Base-by-base conservation (phyloP, 306 rosid genomes). In the Vigna mungo region DNA sequence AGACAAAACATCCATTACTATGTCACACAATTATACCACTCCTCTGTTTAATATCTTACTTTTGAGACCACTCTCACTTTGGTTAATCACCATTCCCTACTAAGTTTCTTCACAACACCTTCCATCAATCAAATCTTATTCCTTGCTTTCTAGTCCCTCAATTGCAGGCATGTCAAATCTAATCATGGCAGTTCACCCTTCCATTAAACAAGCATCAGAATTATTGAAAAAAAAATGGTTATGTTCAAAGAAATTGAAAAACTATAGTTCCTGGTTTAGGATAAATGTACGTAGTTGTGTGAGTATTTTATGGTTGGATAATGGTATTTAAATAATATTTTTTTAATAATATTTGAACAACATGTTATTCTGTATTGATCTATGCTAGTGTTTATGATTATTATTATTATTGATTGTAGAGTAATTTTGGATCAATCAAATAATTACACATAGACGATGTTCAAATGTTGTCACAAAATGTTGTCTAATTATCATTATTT, bases 81-180 rank as follows among this genome's bases (percentile, higher is more conserved):
- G 20, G 71, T 32, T 67, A 32, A 47, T 13, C 43, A 23, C n/a
- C 53, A 8, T 7, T 39, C 11, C 44, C 44, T 7, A 37, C 15
- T 39, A 47, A 7, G 52, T 49, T 62, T 55, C 56, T 54, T 66
- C 25, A 23, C 9, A 66, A 32, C 20, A 17, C 73, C 73, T 58
- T 56, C 9, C 13, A 37, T 47, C 20, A 77, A 60, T 59, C 44
- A 61, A 39, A 69, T 10, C 37, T 47, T 58, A 30, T 68, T 46
- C 48, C 63, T n/a, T 55, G 75, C 75, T 27, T 66, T 27, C 55
- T 27, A 30, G 81, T 68, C 75, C 68, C 59, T 12, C 27, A 54
- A 15, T 41, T 65, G 66, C 21, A 17, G 48, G 67, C 81, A 77
- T 53, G 67, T 65, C 67, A 67, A 41, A 54, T 65, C 81, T 63